Conservation (phyloP, 2,329 filamentous ascomycete species). For the Myriosclerotinia duriaeana region DNA sequence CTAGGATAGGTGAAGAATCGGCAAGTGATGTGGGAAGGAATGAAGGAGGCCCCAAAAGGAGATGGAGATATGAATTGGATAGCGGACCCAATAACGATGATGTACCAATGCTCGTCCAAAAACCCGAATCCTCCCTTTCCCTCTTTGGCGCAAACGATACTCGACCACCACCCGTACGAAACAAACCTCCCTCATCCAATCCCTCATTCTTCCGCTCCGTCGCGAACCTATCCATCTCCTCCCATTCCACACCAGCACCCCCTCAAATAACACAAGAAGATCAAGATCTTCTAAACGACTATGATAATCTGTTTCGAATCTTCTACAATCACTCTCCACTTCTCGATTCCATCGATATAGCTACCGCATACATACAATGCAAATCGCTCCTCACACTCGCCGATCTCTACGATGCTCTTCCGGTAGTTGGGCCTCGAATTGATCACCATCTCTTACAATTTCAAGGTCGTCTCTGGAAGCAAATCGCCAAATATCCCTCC, state of each 20-base stretch:
- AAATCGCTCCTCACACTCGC: slow-evolving; percentile 84
- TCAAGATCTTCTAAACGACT: slow-evolving; percentile 80
- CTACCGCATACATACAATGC: slow-evolving; percentile 89
- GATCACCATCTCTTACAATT: slow-evolving; percentile 94
- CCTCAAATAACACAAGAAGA: slow-evolving; percentile 57
- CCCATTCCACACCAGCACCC: slow-evolving; percentile 47
- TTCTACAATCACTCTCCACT: slow-evolving; percentile 91
- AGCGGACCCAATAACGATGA: slow-evolving; percentile 70
- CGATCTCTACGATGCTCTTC: slow-evolving; percentile 91
- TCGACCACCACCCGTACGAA: slow-evolving; percentile 54
- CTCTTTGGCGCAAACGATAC: slow-evolving; percentile 55
- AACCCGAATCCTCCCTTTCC: slow-evolving; percentile 52
- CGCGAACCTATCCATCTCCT: slow-evolving; percentile 66
- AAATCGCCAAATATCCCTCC: slow-evolving; percentile 93
- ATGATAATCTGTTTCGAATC: slow-evolving; percentile 91
- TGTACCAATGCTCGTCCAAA: slow-evolving; percentile 85
- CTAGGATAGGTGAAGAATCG: slow-evolving; percentile 52
- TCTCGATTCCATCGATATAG: slow-evolving; percentile 84
- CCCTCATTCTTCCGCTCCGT: slow-evolving; percentile 83
- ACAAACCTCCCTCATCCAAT: slow-evolving; percentile 61
- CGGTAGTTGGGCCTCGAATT: slow-evolving; percentile 82
- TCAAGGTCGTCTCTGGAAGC: slow-evolving; percentile 87
- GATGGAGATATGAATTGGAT: slow-evolving; percentile 89
- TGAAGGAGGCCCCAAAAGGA: slow-evolving; percentile 43
- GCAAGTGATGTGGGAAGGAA: slow-evolving; percentile 42